Evolutionary conservation across 2,329 filamentous ascomycete species (phyloP).

Genomic region (Trichophyton simii): DNA sequence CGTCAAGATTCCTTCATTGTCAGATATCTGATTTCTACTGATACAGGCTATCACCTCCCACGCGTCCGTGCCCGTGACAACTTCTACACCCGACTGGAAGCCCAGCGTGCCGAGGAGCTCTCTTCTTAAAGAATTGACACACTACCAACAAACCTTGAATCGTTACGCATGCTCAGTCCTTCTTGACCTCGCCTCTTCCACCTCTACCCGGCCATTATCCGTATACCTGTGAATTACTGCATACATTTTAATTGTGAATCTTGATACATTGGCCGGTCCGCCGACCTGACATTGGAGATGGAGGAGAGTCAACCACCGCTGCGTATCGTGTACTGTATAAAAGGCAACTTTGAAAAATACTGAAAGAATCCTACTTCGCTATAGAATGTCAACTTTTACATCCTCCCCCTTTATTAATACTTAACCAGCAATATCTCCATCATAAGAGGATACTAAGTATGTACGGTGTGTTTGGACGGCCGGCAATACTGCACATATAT

Average conservation of each 20-base stretch:
- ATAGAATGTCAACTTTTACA: neutral
- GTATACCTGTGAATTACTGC: neutral
- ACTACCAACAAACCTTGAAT: neutral
- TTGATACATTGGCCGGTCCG: neutral
- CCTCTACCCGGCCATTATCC: neutral
- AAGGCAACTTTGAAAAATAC: neutral
- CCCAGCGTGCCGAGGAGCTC: constrained; percentile 38
- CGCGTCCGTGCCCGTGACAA: constrained; percentile 50
- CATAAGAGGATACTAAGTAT: no score
- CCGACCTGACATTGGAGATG: neutral
- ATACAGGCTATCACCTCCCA: constrained; percentile 50
- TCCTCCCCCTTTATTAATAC: neutral
- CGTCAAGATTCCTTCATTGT: neutral
- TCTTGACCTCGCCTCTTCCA: neutral
- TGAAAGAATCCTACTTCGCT: neutral
- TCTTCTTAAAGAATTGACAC: neutral
- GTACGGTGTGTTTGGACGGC: neutral
- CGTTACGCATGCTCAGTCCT: neutral
- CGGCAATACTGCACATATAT: neutral
- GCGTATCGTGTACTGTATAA: neutral
- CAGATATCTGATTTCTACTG: neutral
- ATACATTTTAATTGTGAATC: neutral
- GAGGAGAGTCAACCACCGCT: neutral
- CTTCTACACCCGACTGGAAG: constrained; percentile 53
- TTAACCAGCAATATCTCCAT: neutral